A percentile compares a stretch with the other conserved stretches of the same genome.
phyloP scores from a whole-genome alignment of 306 rosid genomes.

The Mimosa pudica region DNA sequence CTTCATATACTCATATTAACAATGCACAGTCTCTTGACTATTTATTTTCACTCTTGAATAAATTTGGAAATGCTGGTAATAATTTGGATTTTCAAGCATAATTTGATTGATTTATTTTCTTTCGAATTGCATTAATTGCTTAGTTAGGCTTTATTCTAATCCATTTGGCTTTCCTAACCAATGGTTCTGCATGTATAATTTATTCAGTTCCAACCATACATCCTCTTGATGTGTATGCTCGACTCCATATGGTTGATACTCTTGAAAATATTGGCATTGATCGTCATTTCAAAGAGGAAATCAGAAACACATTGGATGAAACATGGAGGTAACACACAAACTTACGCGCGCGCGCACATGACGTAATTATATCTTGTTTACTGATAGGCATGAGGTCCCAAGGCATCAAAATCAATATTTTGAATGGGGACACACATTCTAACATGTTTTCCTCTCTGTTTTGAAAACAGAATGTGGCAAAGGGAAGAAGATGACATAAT shows the following conservation, averaged over 20 bases:
- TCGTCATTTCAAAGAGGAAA: conserved; percentile 9
- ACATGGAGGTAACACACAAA: conserved; percentile 49
- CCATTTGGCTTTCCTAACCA: too few species aligned
- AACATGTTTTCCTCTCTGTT: too few species aligned
- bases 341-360: too few species aligned
- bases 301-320: conserved; percentile 65
- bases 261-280: not conserved
- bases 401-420: too few species aligned
- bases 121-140: not conserved
- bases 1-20: not conserved
- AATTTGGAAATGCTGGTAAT: conserved; percentile 51
- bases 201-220: conserved; percentile 70
- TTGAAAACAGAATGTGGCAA: too few species aligned
- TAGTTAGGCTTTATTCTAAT: not conserved
- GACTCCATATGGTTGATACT: conserved; percentile 22
- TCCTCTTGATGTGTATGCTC: conserved; percentile 53
- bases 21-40: conserved; percentile 50
- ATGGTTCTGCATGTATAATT: not conserved
- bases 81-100: not conserved
- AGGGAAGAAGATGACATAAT: too few species aligned
- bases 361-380: too few species aligned
- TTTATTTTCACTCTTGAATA: conserved; percentile 43
- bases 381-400: too few species aligned
- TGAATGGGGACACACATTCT: too few species aligned
- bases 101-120: not conserved